phyloP scores from a whole-genome alignment of 495 filamentous ascomycete species.

The Corynascus novoguineensis region DNA sequence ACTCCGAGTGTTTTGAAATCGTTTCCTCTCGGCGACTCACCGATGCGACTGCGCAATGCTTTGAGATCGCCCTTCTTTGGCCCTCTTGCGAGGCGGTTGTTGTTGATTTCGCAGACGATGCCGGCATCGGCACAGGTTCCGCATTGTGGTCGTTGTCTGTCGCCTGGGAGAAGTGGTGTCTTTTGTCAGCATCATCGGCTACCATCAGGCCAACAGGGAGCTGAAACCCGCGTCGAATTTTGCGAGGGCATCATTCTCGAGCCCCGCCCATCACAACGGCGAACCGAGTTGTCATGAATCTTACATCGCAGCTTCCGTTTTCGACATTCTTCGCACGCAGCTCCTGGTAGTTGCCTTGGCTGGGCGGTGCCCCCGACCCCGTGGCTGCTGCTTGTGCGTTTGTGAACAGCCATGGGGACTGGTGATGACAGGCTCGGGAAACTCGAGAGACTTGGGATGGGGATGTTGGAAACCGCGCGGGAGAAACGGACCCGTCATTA shows the following conservation, averaged over 20 bases:
- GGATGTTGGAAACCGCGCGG: constrained; percentile 5
- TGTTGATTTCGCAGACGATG: constrained; percentile 45
- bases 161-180: constrained; percentile 26
- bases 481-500: constrained; percentile 8
- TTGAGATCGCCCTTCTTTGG: constrained; percentile 52
- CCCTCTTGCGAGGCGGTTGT: constrained; percentile 42
- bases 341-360: constrained; percentile 39
- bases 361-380: constrained; percentile 16
- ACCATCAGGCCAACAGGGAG: background rate
- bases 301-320: constrained; percentile 44
- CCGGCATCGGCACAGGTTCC: constrained; percentile 47
- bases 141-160: constrained; percentile 48
- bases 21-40: constrained; percentile 25
- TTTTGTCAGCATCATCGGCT: background rate
- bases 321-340: constrained; percentile 47
- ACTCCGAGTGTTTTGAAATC: background rate
- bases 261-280: background rate
- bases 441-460: background rate
- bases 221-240: too few relatives aligned
- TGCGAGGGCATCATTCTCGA: background rate
- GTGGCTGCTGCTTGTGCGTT: constrained; percentile 19
- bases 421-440: background rate
- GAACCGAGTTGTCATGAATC: background rate
- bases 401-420: constrained; percentile 16
- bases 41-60: constrained; percentile 43